Evolutionary conservation across 345 rosid species (phyloP), one percentile per base, ranked within the genome.

Genomic region (Eucalyptus tenuipes): DNA sequence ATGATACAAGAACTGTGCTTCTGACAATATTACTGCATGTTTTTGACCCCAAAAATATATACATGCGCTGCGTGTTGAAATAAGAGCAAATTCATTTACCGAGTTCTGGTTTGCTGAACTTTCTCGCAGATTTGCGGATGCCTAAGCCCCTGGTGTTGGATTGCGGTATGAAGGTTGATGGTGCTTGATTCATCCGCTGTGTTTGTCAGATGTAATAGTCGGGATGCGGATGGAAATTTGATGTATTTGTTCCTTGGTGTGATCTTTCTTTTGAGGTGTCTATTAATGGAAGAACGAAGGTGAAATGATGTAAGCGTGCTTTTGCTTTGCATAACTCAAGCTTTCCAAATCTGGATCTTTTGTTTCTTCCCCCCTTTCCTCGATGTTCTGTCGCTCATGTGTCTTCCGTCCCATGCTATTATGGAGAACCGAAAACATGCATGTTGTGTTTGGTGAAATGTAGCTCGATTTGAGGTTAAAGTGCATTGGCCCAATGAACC

Each of bases 41-140:
- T 40, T 55, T 55, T 55, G 6, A 55, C 61, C 61, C 61, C 27
- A 10, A 24, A 55, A 55, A 24, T 55, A 55, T 24, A 55, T 9
- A 24, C 6, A 55, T 55, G 61, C 61, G 3, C 61, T 40, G 14
- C 47, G 27, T 75, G 84, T 40, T 22, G 29, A 40, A 75, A 27
- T 40, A 75, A 75, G 82, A 75, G 29, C 27, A 20, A 75, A 75
- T 37, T 50, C 47, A 29, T 49, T 25, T 61, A 24, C 15, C 2
- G 87, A 50, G 17, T 40, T 31, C 71, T 37, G 33, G 14, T 25
- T 85, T 6, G n/a, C 20, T 37, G 15, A 9, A 82, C 4, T 16
- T 33, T 87, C 33, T 66, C 80, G 49, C 94, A 96, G 98, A 79
- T 96, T 94, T 88, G 98, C 97, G 7, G 94, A 92, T 2, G 94